phyloP scores from a whole-genome alignment of 495 filamentous ascomycete species.

The Copromyces sp. region DNA sequence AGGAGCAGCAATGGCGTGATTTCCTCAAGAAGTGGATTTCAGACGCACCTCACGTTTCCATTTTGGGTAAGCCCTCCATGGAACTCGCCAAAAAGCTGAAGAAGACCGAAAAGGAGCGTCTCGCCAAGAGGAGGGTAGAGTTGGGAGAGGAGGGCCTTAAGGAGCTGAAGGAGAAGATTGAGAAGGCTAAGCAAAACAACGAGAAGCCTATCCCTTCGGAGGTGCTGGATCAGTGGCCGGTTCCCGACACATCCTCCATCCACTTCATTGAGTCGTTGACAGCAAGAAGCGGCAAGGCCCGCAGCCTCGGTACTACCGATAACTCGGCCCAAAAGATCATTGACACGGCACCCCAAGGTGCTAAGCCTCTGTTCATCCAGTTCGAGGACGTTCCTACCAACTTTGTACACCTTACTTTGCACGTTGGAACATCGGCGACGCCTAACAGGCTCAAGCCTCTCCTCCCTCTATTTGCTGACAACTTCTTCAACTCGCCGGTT shows the following conservation, averaged over 20 bases:
- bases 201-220: constrained; percentile 69
- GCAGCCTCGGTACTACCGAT: constrained; percentile 51
- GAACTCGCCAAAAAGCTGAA: constrained; percentile 63
- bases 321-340: constrained; percentile 69
- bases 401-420: constrained; percentile 73
- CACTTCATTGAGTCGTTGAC: constrained; percentile 88
- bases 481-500: constrained; percentile 90
- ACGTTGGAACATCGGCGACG: constrained; percentile 65
- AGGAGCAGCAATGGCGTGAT: constrained; percentile 66
- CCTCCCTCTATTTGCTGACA: constrained; percentile 71
- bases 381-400: constrained; percentile 87
- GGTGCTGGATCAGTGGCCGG: constrained; percentile 64
- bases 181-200: constrained; percentile 69
- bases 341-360: constrained; percentile 50
- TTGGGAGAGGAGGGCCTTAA: constrained; percentile 48
- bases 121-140: constrained; percentile 43
- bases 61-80: constrained; percentile 74
- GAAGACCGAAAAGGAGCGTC: constrained; percentile 52
- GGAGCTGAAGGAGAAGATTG: constrained; percentile 62
- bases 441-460: constrained; percentile 70
- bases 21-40: constrained; percentile 79
- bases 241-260: constrained; percentile 77
- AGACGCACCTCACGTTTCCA: constrained; percentile 74
- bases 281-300: constrained; percentile 72
- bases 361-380: constrained; percentile 78